phyloP scores from a whole-genome alignment of 1,284 basidiomycete genomes.

The Melampsora abietis-canadensis region DNA sequence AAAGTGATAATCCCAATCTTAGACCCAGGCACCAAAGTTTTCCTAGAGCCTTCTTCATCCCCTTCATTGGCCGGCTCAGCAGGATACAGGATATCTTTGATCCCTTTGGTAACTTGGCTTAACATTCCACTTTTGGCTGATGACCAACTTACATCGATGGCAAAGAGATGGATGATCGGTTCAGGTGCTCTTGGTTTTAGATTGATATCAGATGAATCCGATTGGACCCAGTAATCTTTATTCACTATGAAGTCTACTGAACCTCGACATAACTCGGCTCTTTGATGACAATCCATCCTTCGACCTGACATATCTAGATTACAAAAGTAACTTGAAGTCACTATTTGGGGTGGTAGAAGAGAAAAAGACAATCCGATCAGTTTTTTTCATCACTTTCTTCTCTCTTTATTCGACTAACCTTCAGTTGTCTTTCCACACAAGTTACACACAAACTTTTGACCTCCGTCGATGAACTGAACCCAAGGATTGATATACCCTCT shows the following conservation, averaged over 20 bases:
- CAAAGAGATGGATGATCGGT: conserved; percentile 78
- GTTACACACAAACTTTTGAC: conserved; percentile 87
- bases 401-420: conserved; percentile 59
- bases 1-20: conserved; percentile 79
- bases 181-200: conserved; percentile 60
- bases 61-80: conserved; percentile 55
- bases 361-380: not conserved
- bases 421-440: conserved; percentile 76
- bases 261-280: conserved; percentile 84
- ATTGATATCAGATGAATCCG: conserved; percentile 53
- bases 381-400: not conserved
- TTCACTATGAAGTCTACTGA: conserved; percentile 88
- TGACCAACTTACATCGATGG: conserved; percentile 76
- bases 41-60: conserved; percentile 37
- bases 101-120: conserved; percentile 64
- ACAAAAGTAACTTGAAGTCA: conserved; percentile 77
- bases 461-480: conserved; percentile 81
- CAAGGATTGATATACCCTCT: conserved; percentile 92
- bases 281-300: conserved; percentile 74
- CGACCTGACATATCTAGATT: conserved; percentile 75
- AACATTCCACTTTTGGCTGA: conserved; percentile 72
- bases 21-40: conserved; percentile 49
- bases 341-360: conserved; percentile 56
- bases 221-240: conserved; percentile 80
- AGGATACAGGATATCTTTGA: conserved; percentile 59